Conservation (phyloP, 768 basidiomycete genomes). For the Terana coerulea region DNA sequence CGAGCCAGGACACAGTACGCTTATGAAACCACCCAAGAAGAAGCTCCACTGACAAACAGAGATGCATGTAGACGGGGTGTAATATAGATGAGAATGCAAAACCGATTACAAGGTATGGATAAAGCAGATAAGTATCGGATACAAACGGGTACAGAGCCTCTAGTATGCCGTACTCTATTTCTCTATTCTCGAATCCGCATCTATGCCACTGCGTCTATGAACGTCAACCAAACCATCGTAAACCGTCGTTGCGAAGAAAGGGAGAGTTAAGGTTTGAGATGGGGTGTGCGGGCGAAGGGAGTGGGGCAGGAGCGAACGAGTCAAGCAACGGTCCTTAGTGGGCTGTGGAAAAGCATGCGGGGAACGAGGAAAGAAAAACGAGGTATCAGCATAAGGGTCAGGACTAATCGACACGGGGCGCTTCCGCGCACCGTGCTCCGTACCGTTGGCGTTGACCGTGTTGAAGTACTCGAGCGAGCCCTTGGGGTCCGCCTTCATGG, state of each 20-base stretch:
- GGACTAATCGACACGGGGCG: conserved; percentile 49
- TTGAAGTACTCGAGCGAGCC: conserved; percentile 74
- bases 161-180: not conserved
- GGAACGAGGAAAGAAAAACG: not conserved
- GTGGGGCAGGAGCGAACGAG: not conserved
- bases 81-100: not conserved
- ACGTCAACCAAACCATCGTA: not conserved
- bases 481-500: conserved; percentile 78
- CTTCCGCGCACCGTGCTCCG: conserved; percentile 43
- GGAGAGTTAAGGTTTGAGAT: not conserved
- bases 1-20: no score
- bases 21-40: no score
- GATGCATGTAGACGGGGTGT: no score
- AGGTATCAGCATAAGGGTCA: conserved; percentile 11
- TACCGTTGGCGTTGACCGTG: conserved; percentile 24
- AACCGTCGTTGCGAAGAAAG: not conserved
- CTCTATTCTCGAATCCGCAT: not conserved
- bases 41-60: no score
- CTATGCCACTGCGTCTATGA: not conserved
- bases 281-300: not conserved
- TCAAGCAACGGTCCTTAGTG: conserved; percentile 1
- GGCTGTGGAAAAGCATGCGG: not conserved
- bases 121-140: not conserved
- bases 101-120: not conserved
- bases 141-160: not conserved